Base-by-base conservation (phyloP, 176 grass and related monocot species). In the Tillandsia fasciculata region DNA sequence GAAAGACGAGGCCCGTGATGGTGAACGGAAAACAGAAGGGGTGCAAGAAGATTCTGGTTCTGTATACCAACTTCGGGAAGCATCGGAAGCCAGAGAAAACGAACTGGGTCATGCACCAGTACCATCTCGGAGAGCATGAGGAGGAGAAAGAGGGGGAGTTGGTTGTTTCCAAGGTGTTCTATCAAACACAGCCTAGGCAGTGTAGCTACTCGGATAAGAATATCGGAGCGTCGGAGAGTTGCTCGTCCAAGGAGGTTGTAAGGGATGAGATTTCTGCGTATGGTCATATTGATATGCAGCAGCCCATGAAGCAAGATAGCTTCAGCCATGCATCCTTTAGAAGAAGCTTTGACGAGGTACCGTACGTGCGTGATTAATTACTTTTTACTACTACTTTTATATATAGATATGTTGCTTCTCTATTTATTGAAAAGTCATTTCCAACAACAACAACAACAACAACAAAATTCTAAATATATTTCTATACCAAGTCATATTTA, bases 71-170 rank as follows among this genome's bases (percentile, higher is more conserved):
- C 79, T 97, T 92, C 52, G 89, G 89, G 47, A 92, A 92, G 86
- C 70, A 85, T 71, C 78, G 78, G 14, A 87, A 85, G 79, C 86
- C 93, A 7, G 80, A 82, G 54, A 97, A 97, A 70, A 97, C 93
- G 14, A 97, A 92, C 78, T 97, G 93, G 93, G 86, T 97, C 78
- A 97, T 97, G 93, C 93, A 97, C 79, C 93, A 97, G 78, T 97
- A 97, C 79, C 93, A 97, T 75, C 79, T 97, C 0, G 89, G 89
- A 10, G 83, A 82, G 47, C 57, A 71, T 0, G 76, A 87, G 63
- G 93, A 92, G 69, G 93, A 97, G 81, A 91, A 81, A 29, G 93
- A 97, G 10, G 93, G 93, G 29, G 86, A 97, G 83, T 76, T 97
- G 64, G 93, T 92, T 49, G 86, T 97, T 23, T 97, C 93, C 48